These are phyloP conservation scores for Gymnopilus dilepis DNA, from an alignment of 768 basidiomycete species.

Conservation along the genomic window DNA sequence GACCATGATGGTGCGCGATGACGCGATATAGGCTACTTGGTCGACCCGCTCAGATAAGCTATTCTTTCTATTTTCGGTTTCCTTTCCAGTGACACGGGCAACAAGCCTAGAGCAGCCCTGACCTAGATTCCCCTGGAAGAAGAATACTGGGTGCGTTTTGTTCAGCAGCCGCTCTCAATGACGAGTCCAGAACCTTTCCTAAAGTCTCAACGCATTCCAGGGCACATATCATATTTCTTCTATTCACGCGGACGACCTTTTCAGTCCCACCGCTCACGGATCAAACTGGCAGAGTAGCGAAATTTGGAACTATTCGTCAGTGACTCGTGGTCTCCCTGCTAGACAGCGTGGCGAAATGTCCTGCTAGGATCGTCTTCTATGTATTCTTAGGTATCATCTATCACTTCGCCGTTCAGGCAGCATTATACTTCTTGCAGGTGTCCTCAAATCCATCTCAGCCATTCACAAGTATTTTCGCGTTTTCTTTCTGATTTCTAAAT, in stretches of 20 bases:
- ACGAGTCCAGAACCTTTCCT: background rate
- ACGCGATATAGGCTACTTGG: too few species aligned
- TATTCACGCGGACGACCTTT: background rate
- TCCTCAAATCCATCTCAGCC: too few species aligned
- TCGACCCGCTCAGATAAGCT: background rate
- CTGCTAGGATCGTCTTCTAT: background rate
- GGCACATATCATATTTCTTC: background rate
- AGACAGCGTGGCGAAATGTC: background rate
- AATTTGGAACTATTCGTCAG: background rate
- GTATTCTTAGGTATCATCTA: constrained; percentile 1
- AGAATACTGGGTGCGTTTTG: background rate
- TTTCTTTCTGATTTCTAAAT: background rate
- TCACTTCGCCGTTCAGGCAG: background rate
- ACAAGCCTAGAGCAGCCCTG: background rate
- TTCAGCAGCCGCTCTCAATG: background rate
- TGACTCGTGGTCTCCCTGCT: background rate
- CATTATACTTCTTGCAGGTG: background rate
- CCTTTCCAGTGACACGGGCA: background rate
- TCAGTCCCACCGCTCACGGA: background rate
- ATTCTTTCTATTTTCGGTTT: background rate
- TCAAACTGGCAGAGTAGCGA: background rate
- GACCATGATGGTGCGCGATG: too few species aligned
- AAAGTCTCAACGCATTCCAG: too few species aligned
- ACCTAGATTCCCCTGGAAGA: background rate
- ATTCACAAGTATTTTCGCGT: background rate